Percentiles rank a stretch among this genome's conserved stretches.
phyloP scores from a whole-genome alignment of 2,329 filamentous ascomycete genomes.

The Geoglossum cookeanum region DNA sequence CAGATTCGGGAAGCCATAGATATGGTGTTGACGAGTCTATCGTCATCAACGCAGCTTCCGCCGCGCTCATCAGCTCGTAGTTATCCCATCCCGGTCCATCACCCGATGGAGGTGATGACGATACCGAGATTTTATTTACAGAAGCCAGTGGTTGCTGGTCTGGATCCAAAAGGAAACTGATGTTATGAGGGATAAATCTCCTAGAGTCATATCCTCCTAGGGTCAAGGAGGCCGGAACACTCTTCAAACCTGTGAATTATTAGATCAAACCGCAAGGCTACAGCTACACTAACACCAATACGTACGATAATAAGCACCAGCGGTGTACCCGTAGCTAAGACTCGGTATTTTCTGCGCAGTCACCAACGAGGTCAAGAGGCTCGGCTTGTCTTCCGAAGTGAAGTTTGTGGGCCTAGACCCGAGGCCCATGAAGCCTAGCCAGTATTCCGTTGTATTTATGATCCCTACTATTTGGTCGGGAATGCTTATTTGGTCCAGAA shows the following conservation, averaged over 20 bases:
- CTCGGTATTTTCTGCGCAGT: slow-evolving; percentile 45
- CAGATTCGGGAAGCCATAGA: slow-evolving; percentile 17
- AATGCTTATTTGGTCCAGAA: slow-evolving; percentile 23
- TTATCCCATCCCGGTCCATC: not conserved
- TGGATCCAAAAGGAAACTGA: not conserved
- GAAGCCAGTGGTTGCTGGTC: not conserved
- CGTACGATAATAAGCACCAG: slow-evolving; percentile 26
- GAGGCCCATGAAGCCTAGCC: slow-evolving; percentile 20
- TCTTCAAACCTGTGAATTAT: not conserved
- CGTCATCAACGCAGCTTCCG: slow-evolving; percentile 6
- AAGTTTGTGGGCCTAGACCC: slow-evolving; percentile 16
- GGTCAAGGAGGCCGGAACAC: slow-evolving; percentile 27
- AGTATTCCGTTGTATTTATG: slow-evolving; percentile 22
- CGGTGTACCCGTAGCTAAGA: slow-evolving; percentile 57
- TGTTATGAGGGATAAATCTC: not conserved
- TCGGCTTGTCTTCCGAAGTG: slow-evolving; percentile 26
- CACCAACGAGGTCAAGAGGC: slow-evolving; percentile 32
- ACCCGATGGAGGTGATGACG: not conserved
- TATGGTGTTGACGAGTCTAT: slow-evolving; percentile 19
- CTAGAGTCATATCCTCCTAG: not conserved
- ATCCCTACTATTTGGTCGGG: slow-evolving; percentile 24
- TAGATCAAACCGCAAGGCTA: not conserved
- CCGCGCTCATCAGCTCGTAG: not conserved
- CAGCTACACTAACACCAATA: not conserved
- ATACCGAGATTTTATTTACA: not conserved